phyloP scores from a whole-genome alignment of 2,329 filamentous ascomycete species.

The Paracoccidioides brasiliensis region DNA sequence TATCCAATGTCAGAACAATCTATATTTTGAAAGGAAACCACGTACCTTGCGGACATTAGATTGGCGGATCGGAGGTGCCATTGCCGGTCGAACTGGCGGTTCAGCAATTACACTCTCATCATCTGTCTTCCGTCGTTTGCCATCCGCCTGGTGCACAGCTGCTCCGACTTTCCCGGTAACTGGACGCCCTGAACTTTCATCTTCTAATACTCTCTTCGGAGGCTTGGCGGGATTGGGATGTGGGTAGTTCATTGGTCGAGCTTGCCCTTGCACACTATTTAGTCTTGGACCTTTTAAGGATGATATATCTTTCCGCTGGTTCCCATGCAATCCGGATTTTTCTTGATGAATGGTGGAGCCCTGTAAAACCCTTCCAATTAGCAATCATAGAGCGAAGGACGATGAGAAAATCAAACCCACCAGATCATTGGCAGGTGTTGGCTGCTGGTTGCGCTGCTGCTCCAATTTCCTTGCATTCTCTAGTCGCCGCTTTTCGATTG shows the following conservation, averaged over 20 bases:
- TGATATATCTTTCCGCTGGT: constrained; percentile 37
- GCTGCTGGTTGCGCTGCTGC: constrained; percentile 32
- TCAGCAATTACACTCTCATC: constrained; percentile 48
- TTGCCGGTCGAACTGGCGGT: constrained; percentile 52
- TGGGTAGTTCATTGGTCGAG: constrained; percentile 49
- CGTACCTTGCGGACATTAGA: constrained; percentile 61
- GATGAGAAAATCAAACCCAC: constrained; percentile 16
- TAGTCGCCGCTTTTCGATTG: constrained; percentile 39
- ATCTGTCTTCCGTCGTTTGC: constrained; percentile 70
- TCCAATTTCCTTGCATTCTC: constrained; percentile 35
- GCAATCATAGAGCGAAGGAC: not conserved
- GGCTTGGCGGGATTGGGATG: constrained; percentile 56
- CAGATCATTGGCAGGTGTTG: constrained; percentile 22
- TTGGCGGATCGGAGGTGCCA: constrained; percentile 73
- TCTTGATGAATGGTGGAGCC: constrained; percentile 19
- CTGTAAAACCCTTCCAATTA: constrained; percentile 7
- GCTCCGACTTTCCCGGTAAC: constrained; percentile 26
- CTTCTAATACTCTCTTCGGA: constrained; percentile 60
- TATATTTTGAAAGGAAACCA: not conserved
- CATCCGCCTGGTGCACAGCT: constrained; percentile 52
- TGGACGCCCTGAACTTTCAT: constrained; percentile 39
- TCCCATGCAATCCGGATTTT: constrained; percentile 14
- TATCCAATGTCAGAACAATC: constrained; percentile 7
- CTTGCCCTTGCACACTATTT: constrained; percentile 40
- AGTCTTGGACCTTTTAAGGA: constrained; percentile 38